Evolutionary conservation across 1,139 yeast species (phyloP).

Genomic region (Suhomyces anneliseae): DNA sequence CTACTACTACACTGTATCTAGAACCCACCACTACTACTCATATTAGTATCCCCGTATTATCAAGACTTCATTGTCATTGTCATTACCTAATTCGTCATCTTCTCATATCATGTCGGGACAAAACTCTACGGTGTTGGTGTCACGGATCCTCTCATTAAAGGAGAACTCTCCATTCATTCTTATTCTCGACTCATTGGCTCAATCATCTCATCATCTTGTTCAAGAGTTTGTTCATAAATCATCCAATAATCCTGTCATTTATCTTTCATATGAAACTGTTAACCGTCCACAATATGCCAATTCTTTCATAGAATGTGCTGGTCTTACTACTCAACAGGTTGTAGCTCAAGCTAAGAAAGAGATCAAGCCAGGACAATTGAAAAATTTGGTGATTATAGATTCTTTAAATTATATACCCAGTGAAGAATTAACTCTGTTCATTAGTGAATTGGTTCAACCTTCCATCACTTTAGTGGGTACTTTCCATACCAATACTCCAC

Average conservation of each 20-base stretch:
- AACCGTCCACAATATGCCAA: conserved; percentile 51
- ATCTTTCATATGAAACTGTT: conserved; percentile 64
- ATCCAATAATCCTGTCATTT: conserved; percentile 37
- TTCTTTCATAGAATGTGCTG: conserved; percentile 50
- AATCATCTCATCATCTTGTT: conserved; percentile 58
- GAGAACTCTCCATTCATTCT: conserved; percentile 75
- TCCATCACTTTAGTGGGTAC: conserved; percentile 56
- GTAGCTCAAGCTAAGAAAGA: conserved; percentile 23
- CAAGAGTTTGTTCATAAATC: conserved; percentile 54
- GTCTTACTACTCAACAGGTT: conserved; percentile 22
- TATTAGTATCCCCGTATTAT: not conserved
- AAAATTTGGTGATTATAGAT: conserved; percentile 57
- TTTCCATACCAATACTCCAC: conserved; percentile 55
- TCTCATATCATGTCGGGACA: conserved; percentile 39
- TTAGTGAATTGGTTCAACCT: conserved; percentile 58
- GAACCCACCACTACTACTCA: not conserved
- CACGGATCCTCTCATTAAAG: conserved; percentile 62
- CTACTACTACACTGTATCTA: not conserved
- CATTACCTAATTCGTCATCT: not conserved
- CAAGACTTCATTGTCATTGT: not conserved
- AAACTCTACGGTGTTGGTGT: conserved; percentile 57
- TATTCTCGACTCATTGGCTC: conserved; percentile 66
- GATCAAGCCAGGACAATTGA: conserved; percentile 17
- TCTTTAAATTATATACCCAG: conserved; percentile 61
- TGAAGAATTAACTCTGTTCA: conserved; percentile 50